These are phyloP conservation scores for Arthrocladium fulminans DNA, from an alignment of 2,329 filamentous ascomycete genomes.

Conservation along the genomic window DNA sequence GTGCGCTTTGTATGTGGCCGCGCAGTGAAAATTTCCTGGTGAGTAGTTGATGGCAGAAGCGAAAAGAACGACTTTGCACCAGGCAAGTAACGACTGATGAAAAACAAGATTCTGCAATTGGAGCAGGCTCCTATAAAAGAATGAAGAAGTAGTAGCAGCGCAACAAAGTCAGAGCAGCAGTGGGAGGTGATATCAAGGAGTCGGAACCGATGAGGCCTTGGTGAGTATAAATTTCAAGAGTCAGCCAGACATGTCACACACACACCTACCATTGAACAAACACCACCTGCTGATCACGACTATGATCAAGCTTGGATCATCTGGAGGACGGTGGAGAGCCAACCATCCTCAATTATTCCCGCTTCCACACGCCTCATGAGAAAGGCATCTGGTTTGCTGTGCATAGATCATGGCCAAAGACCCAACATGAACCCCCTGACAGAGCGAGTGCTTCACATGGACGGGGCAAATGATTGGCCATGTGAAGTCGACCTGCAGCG, in stretches of 20 bases:
- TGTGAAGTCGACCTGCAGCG: background rate
- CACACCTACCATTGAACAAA: constrained; percentile 2
- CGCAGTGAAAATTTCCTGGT: constrained; percentile 1
- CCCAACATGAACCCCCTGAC: background rate
- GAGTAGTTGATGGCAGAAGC: background rate
- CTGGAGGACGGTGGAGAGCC: constrained; percentile 3
- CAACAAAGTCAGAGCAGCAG: background rate
- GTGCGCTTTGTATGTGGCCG: no score
- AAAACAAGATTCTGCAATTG: background rate
- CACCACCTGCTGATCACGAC: background rate
- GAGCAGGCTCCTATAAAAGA: background rate
- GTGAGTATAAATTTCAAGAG: constrained; percentile 1
- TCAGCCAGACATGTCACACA: constrained; percentile 9
- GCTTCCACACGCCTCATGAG: background rate
- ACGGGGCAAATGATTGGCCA: background rate
- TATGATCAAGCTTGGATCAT: background rate
- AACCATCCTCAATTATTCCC: constrained; percentile 10
- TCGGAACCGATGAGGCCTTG: background rate
- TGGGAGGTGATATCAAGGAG: background rate
- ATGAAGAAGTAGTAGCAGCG: background rate
- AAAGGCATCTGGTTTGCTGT: background rate
- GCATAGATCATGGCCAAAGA: background rate
- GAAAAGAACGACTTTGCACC: constrained; percentile 9
- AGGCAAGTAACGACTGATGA: constrained; percentile 5
- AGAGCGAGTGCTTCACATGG: background rate